Base-by-base conservation (phyloP, 306 rosid species). In the Prunus dulcis region DNA sequence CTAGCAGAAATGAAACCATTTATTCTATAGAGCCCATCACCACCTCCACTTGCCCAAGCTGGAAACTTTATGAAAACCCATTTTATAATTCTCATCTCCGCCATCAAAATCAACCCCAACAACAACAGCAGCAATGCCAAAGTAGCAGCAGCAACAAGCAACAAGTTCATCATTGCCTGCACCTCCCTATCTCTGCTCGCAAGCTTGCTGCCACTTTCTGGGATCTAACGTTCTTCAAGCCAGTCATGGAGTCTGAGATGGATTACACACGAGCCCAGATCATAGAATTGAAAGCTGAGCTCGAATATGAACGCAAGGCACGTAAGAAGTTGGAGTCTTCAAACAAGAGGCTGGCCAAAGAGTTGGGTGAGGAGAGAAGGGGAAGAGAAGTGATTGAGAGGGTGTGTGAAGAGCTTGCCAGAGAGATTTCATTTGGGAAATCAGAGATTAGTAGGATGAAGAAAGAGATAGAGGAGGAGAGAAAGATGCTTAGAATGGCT, bases 61-160 rank as follows among this genome's bases (percentile, higher is more conserved):
- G 91, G 91, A 87, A 85, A 78, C 85, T 87, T 70, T 87, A 87
- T 17, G 91, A 87, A 73, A 85, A 87, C 67, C 91, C 91, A 19
- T 82, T 83, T 75, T 87, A 87, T 83, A 78, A 82, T 73, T 73
- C 82, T 51, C 86, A 79, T 9, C 55, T 17, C 63, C 63, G 13
- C 11, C 72, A 63, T 38, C 74, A 71, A 32, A 53, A 12, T 53
- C 71, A 51, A n/a, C 61, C 47, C 14, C 73, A 20, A 30, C 25
- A 53, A 30, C 67, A 5, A 23, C 67, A 64, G 23, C 72, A 76
- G 43, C 78, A 70, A 30, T 47, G 58, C 74, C 75, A 49, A 18
- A 72, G 28, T 72, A 77, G 61, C 67, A 76, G 17, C 41, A 34
- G 71, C 62, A 64, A 4, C 49, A 64, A 32, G 49, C 47, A 64